A percentile compares a stretch with the other conserved stretches of the same genome.
These are phyloP conservation scores for Chaetomium tenue DNA, from an alignment of 495 filamentous ascomycete species.

Conservation along the genomic window DNA sequence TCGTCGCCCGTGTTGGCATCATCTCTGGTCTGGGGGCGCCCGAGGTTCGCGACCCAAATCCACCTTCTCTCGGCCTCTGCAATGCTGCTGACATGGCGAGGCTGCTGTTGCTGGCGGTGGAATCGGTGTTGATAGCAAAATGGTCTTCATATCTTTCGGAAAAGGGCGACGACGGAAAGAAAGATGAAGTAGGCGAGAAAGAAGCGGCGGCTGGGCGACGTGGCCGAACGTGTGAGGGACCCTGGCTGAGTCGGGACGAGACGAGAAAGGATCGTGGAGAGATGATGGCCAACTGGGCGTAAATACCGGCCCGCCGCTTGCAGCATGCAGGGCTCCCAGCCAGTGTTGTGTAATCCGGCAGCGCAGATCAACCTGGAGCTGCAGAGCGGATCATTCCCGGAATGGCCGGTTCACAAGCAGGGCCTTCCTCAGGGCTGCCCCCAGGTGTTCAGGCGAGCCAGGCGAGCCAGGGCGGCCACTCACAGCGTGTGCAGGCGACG, in stretches of 20 bases:
- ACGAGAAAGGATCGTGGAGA: slow-evolving; percentile 42
- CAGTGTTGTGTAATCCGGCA: slow-evolving; percentile 12
- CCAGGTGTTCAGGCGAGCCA: not conserved
- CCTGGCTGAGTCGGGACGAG: slow-evolving; percentile 21
- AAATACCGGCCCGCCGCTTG: slow-evolving; percentile 6
- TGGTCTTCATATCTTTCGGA: slow-evolving; percentile 36
- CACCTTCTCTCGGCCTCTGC: slow-evolving; percentile 25
- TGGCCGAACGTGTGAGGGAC: slow-evolving; percentile 6
- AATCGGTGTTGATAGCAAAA: slow-evolving; percentile 17
- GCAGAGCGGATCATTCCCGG: slow-evolving; percentile 29
- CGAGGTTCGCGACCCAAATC: slow-evolving; percentile 28
- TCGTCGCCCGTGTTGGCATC: slow-evolving; percentile 38
- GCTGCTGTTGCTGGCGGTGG: slow-evolving; percentile 13
- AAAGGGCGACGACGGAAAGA: slow-evolving; percentile 2
- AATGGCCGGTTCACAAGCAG: slow-evolving; percentile 12
- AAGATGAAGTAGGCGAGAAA: not conserved
- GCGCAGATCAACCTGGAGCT: slow-evolving; percentile 23
- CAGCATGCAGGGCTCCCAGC: not conserved
- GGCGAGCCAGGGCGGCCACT: slow-evolving; percentile 17
- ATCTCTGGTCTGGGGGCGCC: slow-evolving; percentile 35
- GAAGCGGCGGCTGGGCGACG: not conserved
- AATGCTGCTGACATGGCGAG: slow-evolving; percentile 32
- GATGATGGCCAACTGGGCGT: slow-evolving; percentile 36
- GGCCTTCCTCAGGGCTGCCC: slow-evolving; percentile 16
- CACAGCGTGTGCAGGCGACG: slow-evolving; percentile 15